Base-by-base conservation (phyloP, 75 land plant species). In the Picea sitchensis region DNA sequence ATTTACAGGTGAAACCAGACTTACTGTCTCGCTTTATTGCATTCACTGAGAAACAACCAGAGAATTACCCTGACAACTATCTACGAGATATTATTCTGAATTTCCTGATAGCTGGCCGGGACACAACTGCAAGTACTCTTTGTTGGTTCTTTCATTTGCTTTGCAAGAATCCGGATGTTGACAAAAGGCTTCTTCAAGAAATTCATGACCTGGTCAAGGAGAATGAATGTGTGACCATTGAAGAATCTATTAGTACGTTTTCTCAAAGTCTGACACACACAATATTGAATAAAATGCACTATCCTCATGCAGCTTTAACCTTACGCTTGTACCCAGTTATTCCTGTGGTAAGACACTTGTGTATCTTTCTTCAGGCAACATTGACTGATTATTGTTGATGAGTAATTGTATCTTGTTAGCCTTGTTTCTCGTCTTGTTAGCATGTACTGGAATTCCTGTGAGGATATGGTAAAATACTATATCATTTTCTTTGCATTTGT, bases 121-220 rank as follows among this genome's bases (percentile, higher is more conserved):
- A 95, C 86, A 91, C 98, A 58, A 89, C 98, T 34, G 90, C 95
- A 54, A 73, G 75, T 13, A 88, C 93, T 3, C 87, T 95, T 20
- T 83, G 93, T 4, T 95, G 95, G 98, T 92, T 95, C 74, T 56
- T 89, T 68, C 93, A 89, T 85, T 74, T 88, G 85, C 83, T 95
- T n/a, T 88, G 93, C 85, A 83, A 84, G 74, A 71, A 91, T 62
- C 95, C 91, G 58, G 69, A 15, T 14, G 82, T 89, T 12, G 90
- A 88, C 11, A 86, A 91, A 61, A 81, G 76, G 75, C 20, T 86
- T 20, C 26, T 73, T 15, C 41, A 76, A 54, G 88, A 86, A 58
- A 59, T 86, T 30, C 78, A 12, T 77, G 79, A 75, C 13, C 9
- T 75, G 15, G 74, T 71, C 12, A n/a, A n/a, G 26, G 74, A 71